Percentiles rank a stretch among this genome's conserved stretches.
Conservation (phyloP, 768 basidiomycete species). For the Boletales sp. region DNA sequence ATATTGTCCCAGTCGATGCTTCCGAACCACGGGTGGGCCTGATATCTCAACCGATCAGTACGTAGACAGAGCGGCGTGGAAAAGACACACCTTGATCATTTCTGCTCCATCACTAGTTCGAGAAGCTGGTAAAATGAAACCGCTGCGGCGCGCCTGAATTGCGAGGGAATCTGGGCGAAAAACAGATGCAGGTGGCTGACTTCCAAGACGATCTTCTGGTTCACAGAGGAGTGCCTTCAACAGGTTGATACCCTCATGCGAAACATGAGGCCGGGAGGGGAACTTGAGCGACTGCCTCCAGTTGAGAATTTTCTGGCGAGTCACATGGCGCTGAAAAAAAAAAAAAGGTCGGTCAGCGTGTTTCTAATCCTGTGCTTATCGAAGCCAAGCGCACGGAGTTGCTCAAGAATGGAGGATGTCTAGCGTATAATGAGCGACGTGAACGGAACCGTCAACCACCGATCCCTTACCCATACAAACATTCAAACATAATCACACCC, state of each 20-base stretch:
- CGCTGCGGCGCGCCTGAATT: constrained; percentile 69
- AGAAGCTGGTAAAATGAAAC: constrained; percentile 53
- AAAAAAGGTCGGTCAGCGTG: constrained; percentile 8
- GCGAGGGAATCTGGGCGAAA: constrained; percentile 77
- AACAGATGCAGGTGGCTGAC: constrained; percentile 62
- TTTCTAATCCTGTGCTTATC: constrained; percentile 19
- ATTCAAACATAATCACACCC: constrained; percentile 96
- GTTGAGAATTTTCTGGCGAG: constrained; percentile 95
- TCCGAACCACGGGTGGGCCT: constrained; percentile 88
- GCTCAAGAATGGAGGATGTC: constrained; percentile 95
- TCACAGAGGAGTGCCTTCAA: constrained; percentile 92
- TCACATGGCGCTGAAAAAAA: constrained; percentile 73
- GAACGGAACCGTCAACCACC: constrained; percentile 24
- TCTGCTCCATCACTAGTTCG: constrained; percentile 80
- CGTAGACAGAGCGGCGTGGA: constrained; percentile 10
- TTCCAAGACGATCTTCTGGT: constrained; percentile 90
- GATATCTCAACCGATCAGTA: constrained; percentile 18
- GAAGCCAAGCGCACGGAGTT: constrained; percentile 58
- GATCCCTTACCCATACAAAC: constrained; percentile 76
- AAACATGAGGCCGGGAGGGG: constrained; percentile 78
- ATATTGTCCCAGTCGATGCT: constrained; percentile 90
- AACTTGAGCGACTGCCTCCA: constrained; percentile 90
- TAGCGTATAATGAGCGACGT: constrained; percentile 33
- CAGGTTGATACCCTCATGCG: constrained; percentile 81
- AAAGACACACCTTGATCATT: constrained; percentile 69